These are phyloP conservation scores for Gossypium sturtianum DNA, from an alignment of 345 rosid genomes.

Conservation along the genomic window DNA sequence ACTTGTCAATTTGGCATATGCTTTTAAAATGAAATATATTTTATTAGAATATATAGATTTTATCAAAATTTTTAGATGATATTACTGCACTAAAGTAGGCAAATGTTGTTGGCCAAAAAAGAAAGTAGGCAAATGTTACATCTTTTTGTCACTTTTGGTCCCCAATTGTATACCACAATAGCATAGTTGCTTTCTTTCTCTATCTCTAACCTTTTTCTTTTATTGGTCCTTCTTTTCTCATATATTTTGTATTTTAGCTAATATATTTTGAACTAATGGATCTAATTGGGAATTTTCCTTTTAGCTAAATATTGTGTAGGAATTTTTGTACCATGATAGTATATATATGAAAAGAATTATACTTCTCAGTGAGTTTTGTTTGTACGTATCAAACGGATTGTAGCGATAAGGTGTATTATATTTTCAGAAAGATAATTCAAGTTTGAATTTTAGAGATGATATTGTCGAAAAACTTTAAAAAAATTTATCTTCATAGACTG, in stretches of 20 bases:
- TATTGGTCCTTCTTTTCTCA: no score
- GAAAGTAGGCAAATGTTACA: not conserved
- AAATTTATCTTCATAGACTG: rapidly evolving
- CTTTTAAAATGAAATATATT: not conserved
- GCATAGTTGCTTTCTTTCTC: not conserved
- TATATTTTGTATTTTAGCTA: no score
- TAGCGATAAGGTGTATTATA: rapidly evolving
- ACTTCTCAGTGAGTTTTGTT: no score
- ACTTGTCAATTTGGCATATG: not conserved
- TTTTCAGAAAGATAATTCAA: no score
- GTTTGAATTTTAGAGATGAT: no score
- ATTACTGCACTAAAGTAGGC: not conserved
- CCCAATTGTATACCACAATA: not conserved
- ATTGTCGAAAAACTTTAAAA: rapidly evolving
- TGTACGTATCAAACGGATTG: no score
- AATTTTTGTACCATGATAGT: no score
- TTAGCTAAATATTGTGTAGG: no score
- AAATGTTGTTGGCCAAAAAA: not conserved
- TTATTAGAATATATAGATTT: no score
- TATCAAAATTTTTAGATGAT: not conserved
- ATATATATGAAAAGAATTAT: no score
- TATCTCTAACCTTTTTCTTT: not conserved
- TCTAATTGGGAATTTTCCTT: no score
- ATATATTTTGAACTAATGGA: no score
- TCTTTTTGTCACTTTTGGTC: not conserved